Evolutionary conservation across 805 yeast species (phyloP), one percentile per base, ranked within the genome.

Genomic region (Nakazawaea ernobii): DNA sequence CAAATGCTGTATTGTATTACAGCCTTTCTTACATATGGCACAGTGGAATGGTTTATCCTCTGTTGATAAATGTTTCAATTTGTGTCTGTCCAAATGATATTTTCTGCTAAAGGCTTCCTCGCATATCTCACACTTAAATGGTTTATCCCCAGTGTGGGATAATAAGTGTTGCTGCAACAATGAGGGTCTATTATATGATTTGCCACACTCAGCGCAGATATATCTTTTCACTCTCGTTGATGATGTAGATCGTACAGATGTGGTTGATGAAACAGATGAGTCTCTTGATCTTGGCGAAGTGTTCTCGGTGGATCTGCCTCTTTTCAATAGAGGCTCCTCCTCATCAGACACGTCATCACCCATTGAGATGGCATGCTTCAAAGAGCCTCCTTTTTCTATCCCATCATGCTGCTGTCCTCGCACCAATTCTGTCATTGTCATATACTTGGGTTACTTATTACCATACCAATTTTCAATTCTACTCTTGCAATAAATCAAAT

Each of bases 171-270:
- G 96, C 32, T 83, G 86, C 43, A 94, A 68, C 9, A 89, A 70
- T 1, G 95, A 82, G 0, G 97, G 97, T 42, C 92, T 73, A 6
- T 85, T 69, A 57, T 89, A 92, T 1, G 86, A 75, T 61, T 89
- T 92, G 29, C 66, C 75, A 58, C 98, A 94, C 2, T 77, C 83
- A 6, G 70, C 75, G 62, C 98, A 92, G 10, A 62, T 57, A 59
- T 84, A 84, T 24, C 63, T 70, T 57, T 87, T 89, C 0, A 77
- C 74, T 44, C 90, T 68, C 7, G 57, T 46, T 1, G 74, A 68
- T 9, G 75, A 63, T 5, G 73, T 60, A 1, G 72, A 61, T 40
- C 63, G 48, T 52, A 14, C 39, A 6, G 50, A 27, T 0, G 45
- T 32, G 10, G 45, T 26, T 40, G 39, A 29, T 32, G 49, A 35